phyloP scores from a whole-genome alignment of 345 rosid species.

The Zanthoxylum bungeanum region DNA sequence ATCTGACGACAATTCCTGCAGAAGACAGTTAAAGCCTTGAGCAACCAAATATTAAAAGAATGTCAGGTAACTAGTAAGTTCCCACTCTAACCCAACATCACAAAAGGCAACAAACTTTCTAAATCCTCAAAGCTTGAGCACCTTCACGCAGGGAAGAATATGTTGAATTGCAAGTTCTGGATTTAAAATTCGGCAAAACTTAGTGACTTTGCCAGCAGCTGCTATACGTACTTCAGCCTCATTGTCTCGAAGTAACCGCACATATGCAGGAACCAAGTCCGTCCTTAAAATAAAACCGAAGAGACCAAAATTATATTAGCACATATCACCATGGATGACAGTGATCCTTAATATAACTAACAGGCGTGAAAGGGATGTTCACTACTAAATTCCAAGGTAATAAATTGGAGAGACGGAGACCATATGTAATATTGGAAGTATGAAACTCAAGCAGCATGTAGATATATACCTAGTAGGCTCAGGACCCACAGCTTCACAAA shows the following conservation, averaged over 20 bases:
- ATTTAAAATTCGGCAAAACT: slow-evolving; percentile 81
- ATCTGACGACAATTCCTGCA: slow-evolving; percentile 92
- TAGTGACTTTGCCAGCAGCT: slow-evolving; percentile 94
- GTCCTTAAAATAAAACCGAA: slow-evolving; percentile 35
- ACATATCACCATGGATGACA: not conserved
- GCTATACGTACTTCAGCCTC: slow-evolving; percentile 99
- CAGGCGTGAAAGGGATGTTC: not conserved
- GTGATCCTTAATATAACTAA: slow-evolving; percentile 4
- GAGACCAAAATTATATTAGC: not conserved
- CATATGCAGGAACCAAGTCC: slow-evolving; percentile 93
- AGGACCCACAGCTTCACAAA: slow-evolving; percentile 95
- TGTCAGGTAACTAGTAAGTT: not conserved
- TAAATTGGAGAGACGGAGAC: too few species aligned
- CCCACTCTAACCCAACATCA: not conserved
- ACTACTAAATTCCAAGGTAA: not conserved
- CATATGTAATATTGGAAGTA: not conserved
- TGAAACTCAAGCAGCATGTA: not conserved
- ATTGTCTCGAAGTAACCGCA: slow-evolving; percentile 86
- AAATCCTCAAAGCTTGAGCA: slow-evolving; percentile 20
- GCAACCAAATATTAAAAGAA: slow-evolving; percentile 1
- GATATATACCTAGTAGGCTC: slow-evolving; percentile 77
- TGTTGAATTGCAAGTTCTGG: slow-evolving; percentile 85
- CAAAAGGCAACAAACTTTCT: not conserved
- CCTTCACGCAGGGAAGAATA: slow-evolving; percentile 93
- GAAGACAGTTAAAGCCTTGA: slow-evolving; percentile 17